Conservation (phyloP, 2,329 filamentous ascomycete species). For the Sporothrix schenckii region DNA sequence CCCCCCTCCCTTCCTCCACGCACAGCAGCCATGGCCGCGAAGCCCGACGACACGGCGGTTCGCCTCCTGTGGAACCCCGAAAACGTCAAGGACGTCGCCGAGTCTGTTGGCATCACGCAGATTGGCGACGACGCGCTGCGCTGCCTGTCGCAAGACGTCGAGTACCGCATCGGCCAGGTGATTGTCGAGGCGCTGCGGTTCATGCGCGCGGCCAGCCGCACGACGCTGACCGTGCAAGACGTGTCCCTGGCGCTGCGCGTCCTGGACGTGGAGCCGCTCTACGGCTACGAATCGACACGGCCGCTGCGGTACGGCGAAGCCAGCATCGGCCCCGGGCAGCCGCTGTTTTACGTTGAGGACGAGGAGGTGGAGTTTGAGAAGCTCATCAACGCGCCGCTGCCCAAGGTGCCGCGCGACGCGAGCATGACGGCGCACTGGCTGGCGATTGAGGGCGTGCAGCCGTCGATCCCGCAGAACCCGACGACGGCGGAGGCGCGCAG, state of each 20-base stretch:
- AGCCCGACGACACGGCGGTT: slow-evolving; percentile 20
- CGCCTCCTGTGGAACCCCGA: slow-evolving; percentile 87
- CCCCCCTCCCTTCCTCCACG: neutral
- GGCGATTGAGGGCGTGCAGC: slow-evolving; percentile 95
- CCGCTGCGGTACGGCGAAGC: slow-evolving; percentile 92
- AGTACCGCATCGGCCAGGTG: slow-evolving; percentile 91
- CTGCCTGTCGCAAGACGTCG: slow-evolving; percentile 87
- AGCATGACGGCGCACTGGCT: slow-evolving; percentile 97
- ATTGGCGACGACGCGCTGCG: slow-evolving; percentile 85
- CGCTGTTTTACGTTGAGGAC: slow-evolving; percentile 95
- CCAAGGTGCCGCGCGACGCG: slow-evolving; percentile 91
- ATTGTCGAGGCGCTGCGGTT: slow-evolving; percentile 92
- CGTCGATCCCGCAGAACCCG: slow-evolving; percentile 94
- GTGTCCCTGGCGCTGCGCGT: slow-evolving; percentile 82
- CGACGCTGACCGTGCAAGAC: slow-evolving; percentile 85
- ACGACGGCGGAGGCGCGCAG: slow-evolving; percentile 76
- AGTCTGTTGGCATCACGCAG: slow-evolving; percentile 84
- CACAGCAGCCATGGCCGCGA: slow-evolving; percentile 22
- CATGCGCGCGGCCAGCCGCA: slow-evolving; percentile 89
- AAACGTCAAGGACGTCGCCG: slow-evolving; percentile 92
- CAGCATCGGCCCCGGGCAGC: slow-evolving; percentile 88
- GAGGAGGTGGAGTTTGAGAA: slow-evolving; percentile 99
- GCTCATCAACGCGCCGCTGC: slow-evolving; percentile 92
- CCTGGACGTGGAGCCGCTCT: slow-evolving; percentile 90
- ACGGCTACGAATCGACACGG: slow-evolving; percentile 91